These are phyloP conservation scores for Turnera subulata DNA, from an alignment of 345 rosid species.

Conservation along the genomic window DNA sequence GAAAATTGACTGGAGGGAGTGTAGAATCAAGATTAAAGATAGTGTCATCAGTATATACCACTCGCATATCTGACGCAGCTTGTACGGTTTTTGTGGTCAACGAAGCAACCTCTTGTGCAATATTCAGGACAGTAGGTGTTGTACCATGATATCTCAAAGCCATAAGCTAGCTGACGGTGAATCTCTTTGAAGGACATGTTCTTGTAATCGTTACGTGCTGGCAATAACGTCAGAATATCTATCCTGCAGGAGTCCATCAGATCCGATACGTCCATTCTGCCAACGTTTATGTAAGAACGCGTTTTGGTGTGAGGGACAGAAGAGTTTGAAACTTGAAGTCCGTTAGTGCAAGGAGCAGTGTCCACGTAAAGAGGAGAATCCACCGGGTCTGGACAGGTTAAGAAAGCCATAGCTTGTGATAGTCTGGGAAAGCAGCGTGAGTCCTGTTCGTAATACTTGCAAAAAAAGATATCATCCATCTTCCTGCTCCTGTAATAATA, in stretches of 20 bases:
- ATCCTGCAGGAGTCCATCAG: conserved; percentile 5
- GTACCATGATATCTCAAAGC: conserved; percentile 21
- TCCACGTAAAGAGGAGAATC: conserved; percentile 10
- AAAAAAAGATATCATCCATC: too few relatives aligned
- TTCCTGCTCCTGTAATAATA: background rate
- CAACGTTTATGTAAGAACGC: background rate
- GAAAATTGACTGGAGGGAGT: too few relatives aligned
- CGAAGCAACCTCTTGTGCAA: background rate
- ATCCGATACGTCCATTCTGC: background rate
- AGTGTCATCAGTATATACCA: too few relatives aligned
- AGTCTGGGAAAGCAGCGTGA: background rate
- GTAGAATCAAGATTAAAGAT: too few relatives aligned
- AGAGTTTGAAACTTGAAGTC: background rate
- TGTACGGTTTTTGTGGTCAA: background rate
- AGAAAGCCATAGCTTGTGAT: background rate
- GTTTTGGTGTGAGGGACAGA: background rate
- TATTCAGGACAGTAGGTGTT: background rate
- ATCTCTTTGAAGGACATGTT: conserved; percentile 1
- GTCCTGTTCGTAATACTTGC: too few relatives aligned
- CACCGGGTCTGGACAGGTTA: conserved; percentile 2
- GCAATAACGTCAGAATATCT: conserved; percentile 2
- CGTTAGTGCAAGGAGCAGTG: conserved; percentile 1
- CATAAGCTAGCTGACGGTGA: conserved; percentile 1
- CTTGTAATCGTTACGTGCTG: background rate
- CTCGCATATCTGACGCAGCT: too few relatives aligned